Evolutionary conservation across 2,329 filamentous ascomycete species (phyloP).

Genomic region (Trichoderma sp.): DNA sequence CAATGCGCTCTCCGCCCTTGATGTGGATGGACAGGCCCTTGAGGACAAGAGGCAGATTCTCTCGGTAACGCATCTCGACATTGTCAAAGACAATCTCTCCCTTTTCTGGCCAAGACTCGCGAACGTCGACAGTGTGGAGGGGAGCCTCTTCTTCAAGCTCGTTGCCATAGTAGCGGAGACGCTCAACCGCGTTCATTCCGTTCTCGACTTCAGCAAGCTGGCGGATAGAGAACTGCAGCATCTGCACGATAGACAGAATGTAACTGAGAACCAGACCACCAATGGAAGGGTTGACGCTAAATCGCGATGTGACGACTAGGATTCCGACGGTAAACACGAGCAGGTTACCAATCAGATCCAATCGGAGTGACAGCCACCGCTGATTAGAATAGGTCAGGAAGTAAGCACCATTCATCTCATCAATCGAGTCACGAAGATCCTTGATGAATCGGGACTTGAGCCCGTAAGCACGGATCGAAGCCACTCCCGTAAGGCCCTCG

Average conservation of each 20-base stretch:
- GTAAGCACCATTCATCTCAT: slow-evolving; percentile 92
- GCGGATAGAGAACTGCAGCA: slow-evolving; percentile 93
- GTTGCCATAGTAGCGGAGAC: slow-evolving; percentile 85
- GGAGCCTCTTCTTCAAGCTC: slow-evolving; percentile 87
- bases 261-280: slow-evolving; percentile 88
- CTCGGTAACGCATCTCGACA: slow-evolving; percentile 76
- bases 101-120: slow-evolving; percentile 76
- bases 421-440: slow-evolving; percentile 70
- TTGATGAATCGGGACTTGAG: slow-evolving; percentile 70
- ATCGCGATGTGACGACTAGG: slow-evolving; percentile 86
- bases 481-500: slow-evolving; percentile 79
- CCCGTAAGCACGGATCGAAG: slow-evolving; percentile 87
- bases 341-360: slow-evolving; percentile 79
- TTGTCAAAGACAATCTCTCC: slow-evolving; percentile 77
- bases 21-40: slow-evolving; percentile 71
- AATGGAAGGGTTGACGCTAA: slow-evolving; percentile 79
- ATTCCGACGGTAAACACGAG: slow-evolving; percentile 88
- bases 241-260: slow-evolving; percentile 87
- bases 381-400: slow-evolving; percentile 95
- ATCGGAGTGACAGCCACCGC: slow-evolving; percentile 81
- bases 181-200: slow-evolving; percentile 95
- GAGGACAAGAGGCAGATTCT: slow-evolving; percentile 69
- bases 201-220: slow-evolving; percentile 96
- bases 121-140: slow-evolving; percentile 70
- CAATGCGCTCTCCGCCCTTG: slow-evolving; percentile 72